phyloP scores from a whole-genome alignment of 495 filamentous ascomycete genomes.

The Cudoniella acicularis region DNA sequence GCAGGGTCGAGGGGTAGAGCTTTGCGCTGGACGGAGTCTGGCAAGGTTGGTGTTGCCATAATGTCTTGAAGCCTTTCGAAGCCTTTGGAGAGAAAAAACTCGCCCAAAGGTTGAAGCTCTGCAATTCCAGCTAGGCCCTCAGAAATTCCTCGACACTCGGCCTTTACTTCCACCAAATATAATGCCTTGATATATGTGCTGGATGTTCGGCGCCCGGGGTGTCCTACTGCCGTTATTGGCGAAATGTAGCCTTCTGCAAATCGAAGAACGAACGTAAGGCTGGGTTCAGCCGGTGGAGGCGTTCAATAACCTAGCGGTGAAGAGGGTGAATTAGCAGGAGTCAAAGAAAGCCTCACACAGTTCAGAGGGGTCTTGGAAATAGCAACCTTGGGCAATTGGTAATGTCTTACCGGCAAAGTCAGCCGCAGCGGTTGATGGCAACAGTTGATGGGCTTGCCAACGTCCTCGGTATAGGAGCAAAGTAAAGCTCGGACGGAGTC shows the following conservation, averaged over 20 bases:
- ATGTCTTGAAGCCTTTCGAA: background rate
- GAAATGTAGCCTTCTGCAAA: background rate
- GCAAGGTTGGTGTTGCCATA: conserved; percentile 16
- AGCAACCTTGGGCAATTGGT: background rate
- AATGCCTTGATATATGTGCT: too few relatives aligned
- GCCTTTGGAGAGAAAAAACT: too few relatives aligned
- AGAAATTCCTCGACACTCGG: too few relatives aligned
- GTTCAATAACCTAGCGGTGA: conserved; percentile 1
- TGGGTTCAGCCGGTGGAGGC: background rate
- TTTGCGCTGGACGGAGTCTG: conserved; percentile 12
- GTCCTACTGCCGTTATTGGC: background rate
- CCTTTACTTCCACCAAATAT: too few relatives aligned
- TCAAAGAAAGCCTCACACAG: background rate
- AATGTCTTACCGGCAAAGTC: conserved; percentile 12
- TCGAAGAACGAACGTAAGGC: background rate
- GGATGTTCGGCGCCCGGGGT: too few relatives aligned
- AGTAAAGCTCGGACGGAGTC: background rate
- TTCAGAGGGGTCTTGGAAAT: background rate
- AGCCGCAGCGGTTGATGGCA: background rate
- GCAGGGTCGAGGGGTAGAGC: conserved; percentile 13
- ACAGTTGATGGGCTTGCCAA: background rate
- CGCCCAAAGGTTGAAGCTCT: too few relatives aligned
- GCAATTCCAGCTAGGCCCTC: too few relatives aligned
- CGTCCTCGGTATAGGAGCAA: background rate
- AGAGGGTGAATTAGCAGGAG: conserved; percentile 5